These are phyloP conservation scores for Neurospora terricola DNA, from an alignment of 495 filamentous ascomycete genomes.

Conservation along the genomic window DNA sequence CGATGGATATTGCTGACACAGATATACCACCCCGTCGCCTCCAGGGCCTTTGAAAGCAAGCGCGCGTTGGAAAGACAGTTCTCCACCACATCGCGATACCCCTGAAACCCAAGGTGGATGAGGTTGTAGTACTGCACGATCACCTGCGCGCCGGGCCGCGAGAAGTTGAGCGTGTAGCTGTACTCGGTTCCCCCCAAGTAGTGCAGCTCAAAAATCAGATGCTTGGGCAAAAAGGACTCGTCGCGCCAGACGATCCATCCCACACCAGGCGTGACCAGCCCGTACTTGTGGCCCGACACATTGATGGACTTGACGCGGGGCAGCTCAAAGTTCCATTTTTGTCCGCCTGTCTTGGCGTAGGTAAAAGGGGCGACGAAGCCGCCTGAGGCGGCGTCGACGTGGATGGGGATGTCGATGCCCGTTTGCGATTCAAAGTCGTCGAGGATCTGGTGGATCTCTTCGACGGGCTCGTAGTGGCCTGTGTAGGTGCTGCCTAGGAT, in stretches of 20 bases:
- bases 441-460: slow-evolving; percentile 54
- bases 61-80: slow-evolving; percentile 62
- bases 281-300: slow-evolving; percentile 64
- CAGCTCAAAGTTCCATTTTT: slow-evolving; percentile 61
- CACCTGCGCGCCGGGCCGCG: slow-evolving; percentile 59
- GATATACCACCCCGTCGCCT: slow-evolving; percentile 58
- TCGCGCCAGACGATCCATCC: slow-evolving; percentile 73
- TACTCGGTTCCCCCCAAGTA: slow-evolving; percentile 68
- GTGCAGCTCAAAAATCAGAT: slow-evolving; percentile 64
- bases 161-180: slow-evolving; percentile 69
- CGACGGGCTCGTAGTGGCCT: slow-evolving; percentile 67
- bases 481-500: slow-evolving; percentile 70
- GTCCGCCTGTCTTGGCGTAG: slow-evolving; percentile 46
- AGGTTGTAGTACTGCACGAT: slow-evolving; percentile 72
- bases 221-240: slow-evolving; percentile 54
- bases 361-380: slow-evolving; percentile 70
- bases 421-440: slow-evolving; percentile 56
- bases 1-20: slow-evolving; percentile 65
- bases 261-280: slow-evolving; percentile 60
- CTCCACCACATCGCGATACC: slow-evolving; percentile 58
- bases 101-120: slow-evolving; percentile 59
- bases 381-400: slow-evolving; percentile 64
- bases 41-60: slow-evolving; percentile 55
- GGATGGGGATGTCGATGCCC: slow-evolving; percentile 60
- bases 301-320: slow-evolving; percentile 70